These are phyloP conservation scores for Blastocladiella britannica DNA, from an alignment of 192 early-diverging fungal species.

Conservation along the genomic window DNA sequence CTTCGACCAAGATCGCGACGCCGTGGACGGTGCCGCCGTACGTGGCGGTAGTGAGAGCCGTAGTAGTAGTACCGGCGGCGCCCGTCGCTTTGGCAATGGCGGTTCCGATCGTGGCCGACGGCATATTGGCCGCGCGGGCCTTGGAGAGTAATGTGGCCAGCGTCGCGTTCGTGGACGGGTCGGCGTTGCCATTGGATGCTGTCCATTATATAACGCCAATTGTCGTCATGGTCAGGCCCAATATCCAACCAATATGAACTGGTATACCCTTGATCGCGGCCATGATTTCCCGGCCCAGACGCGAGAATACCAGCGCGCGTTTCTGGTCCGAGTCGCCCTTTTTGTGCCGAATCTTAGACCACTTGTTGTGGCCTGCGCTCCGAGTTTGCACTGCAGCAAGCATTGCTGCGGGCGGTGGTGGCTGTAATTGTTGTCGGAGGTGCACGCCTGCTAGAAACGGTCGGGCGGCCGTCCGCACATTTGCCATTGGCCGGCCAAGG, in stretches of 20 bases:
- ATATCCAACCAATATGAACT: no score
- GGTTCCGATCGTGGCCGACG: constrained; percentile 46
- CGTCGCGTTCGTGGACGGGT: constrained; percentile 31
- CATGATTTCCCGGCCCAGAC: constrained; percentile 39
- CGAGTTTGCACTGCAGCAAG: no score
- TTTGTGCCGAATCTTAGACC: constrained; percentile 37
- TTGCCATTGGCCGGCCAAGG: no score
- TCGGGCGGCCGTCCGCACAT: no score
- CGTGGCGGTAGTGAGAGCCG: constrained; percentile 17
- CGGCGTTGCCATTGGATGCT: constrained; percentile 36
- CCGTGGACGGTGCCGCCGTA: constrained; percentile 45
- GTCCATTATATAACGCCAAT: no score
- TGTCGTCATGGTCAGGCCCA: no score
- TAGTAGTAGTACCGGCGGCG: constrained; percentile 23
- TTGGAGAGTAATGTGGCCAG: constrained; percentile 31
- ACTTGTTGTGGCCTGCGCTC: constrained; percentile 38
- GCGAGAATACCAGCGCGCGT: constrained; percentile 25
- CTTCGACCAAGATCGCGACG: constrained; percentile 39
- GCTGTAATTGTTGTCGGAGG: no score
- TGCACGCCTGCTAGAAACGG: no score
- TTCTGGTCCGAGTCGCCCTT: constrained; percentile 35
- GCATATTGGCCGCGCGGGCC: constrained; percentile 36
- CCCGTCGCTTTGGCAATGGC: constrained; percentile 39
- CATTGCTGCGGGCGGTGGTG: no score
- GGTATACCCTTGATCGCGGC: constrained; percentile 29